These are phyloP conservation scores for Lactarius evosmus DNA, from an alignment of 768 basidiomycete genomes.

Conservation along the genomic window DNA sequence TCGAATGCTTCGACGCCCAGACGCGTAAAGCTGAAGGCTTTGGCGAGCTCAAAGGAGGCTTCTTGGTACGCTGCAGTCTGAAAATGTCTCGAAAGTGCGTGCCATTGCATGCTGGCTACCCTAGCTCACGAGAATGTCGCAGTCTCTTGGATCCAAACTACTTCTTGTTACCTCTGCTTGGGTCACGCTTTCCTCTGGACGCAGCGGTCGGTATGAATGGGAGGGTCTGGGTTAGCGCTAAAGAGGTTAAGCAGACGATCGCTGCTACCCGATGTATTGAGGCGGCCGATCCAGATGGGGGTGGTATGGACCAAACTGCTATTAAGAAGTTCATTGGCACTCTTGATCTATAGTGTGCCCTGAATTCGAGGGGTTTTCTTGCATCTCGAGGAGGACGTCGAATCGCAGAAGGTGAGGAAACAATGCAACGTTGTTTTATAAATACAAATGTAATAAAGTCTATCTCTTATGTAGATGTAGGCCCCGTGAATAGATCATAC, in stretches of 20 bases:
- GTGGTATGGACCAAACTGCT: constrained; percentile 52
- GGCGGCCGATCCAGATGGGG: constrained; percentile 72
- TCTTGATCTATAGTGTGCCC: constrained; percentile 39
- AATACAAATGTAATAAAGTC: constrained; percentile 21
- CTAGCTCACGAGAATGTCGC: constrained; percentile 11
- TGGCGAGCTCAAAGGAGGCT: constrained; percentile 89
- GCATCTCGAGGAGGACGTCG: not conserved
- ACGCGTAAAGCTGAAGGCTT: constrained; percentile 90
- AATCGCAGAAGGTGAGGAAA: constrained; percentile 5
- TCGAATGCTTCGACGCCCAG: constrained; percentile 94
- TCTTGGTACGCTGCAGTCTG: constrained; percentile 76
- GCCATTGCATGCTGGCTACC: not conserved
- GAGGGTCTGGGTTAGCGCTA: constrained; percentile 82
- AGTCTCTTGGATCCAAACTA: constrained; percentile 80
- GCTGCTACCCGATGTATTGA: constrained; percentile 77
- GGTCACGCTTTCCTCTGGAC: constrained; percentile 81
- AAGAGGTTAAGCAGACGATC: constrained; percentile 70
- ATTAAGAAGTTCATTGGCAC: constrained; percentile 52
- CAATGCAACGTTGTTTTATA: constrained; percentile 11
- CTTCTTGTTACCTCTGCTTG: constrained; percentile 78
- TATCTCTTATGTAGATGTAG: not conserved
- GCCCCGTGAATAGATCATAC: not conserved
- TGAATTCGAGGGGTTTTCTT: not conserved
- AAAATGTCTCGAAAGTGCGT: constrained; percentile 83
- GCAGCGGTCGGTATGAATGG: constrained; percentile 90